Base-by-base conservation (phyloP, 2,329 filamentous ascomycete species). In the Aureobasidium sp. region DNA sequence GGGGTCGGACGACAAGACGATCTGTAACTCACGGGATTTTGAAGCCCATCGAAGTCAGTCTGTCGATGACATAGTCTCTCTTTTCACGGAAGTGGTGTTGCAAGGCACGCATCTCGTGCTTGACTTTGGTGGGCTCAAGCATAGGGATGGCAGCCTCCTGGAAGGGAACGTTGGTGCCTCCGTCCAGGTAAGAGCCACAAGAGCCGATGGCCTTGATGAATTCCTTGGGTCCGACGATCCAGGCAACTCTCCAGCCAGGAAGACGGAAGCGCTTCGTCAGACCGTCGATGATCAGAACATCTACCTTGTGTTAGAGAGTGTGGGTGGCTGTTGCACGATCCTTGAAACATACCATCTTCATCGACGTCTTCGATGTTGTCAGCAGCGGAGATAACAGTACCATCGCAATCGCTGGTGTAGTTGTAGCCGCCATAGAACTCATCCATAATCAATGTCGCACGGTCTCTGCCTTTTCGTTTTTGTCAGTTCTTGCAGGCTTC, bases 181-280 rank as follows among this genome's bases (percentile, higher is more conserved):
- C 93, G 69, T 97, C 93, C 42, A 96, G 86, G 77, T 96, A 96
- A 40, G 88, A 93, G 62, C 93, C 93, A 70, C 92, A 96, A 40
- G 88, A 92, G 60, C 90, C 90, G 65, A 96, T 92, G 31, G 93
- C 92, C 74, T 89, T 87, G 77, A 96, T 90, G 75, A 96, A 97
- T 69, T 96, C 92, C 79, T 96, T 96, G 65, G 93, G 93, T 1
- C 93, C 93, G 60, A 97, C 74, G 67, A 97, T 91, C 93, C 93
- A 97, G 7, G 93, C 92, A 45, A 97, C 92, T 72, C 93, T 88
- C 91, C 93, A 97, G 63, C 93, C 93, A 1, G 93, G 93, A 33
- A 97, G 85, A 66, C 93, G 87, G 83, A 97, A 97, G 64, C 93
- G 88, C 82, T 97, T 97, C 67, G 93, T 97, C 27, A 97, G 82